Conservation (phyloP, 345 rosid genomes). For the Heritiera littoralis region DNA sequence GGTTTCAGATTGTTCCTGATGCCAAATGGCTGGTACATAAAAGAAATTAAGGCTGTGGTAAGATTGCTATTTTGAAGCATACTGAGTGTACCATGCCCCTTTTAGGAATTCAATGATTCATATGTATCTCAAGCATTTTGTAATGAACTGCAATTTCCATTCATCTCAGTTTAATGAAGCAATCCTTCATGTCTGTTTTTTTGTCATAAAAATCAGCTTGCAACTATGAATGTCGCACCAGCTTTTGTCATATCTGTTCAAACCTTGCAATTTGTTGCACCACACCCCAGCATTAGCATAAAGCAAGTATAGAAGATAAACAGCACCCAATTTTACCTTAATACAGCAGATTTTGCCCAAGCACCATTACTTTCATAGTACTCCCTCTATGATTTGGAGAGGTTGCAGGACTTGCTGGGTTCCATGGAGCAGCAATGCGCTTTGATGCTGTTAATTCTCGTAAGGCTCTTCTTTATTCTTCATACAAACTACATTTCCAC, state of each 20-base stretch:
- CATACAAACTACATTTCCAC: neutral
- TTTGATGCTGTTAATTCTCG: neutral
- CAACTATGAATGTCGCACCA: neutral
- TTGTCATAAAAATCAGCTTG: neutral
- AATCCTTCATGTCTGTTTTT: neutral
- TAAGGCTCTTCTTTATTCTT: neutral
- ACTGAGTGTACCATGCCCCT: conserved; percentile 1
- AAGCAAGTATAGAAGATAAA: neutral
- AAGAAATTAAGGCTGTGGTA: conserved; percentile 11
- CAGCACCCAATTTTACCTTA: neutral
- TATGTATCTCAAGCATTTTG: conserved; percentile 5
- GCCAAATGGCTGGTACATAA: neutral
- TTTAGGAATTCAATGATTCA: conserved; percentile 13
- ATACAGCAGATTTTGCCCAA: neutral
- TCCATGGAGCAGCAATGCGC: neutral
- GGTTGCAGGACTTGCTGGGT: neutral
- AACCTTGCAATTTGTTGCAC: neutral
- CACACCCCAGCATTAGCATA: neutral
- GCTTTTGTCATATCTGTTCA: neutral
- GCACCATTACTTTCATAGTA: neutral
- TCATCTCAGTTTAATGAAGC: neutral
- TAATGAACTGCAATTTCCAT: neutral
- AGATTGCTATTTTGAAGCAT: neutral
- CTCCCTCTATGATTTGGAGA: neutral
- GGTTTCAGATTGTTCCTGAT: conserved; percentile 9